These are phyloP conservation scores for Phymatotrichopsis omnivora DNA, from an alignment of 2,329 filamentous ascomycete species.

Conservation along the genomic window DNA sequence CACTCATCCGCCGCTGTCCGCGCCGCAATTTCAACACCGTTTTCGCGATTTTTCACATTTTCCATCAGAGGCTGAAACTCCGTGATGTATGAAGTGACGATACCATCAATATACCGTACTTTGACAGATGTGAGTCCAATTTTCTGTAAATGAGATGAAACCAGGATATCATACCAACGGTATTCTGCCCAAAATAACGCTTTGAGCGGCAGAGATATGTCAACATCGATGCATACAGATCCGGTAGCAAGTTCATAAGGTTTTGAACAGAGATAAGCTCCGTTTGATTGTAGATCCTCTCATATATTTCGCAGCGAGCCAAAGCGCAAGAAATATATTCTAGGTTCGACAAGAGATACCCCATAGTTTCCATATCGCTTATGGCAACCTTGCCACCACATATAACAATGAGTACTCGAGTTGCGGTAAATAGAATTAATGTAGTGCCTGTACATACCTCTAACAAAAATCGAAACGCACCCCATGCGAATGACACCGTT, in stretches of 20 bases:
- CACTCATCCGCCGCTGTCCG: not conserved
- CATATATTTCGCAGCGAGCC: conserved; percentile 23
- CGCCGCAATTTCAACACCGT: not conserved
- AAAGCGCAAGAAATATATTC: conserved; percentile 17
- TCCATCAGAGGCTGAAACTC: not conserved
- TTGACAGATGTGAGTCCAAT: not conserved
- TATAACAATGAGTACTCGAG: not conserved
- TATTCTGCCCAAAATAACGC: not conserved
- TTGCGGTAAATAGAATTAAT: not conserved
- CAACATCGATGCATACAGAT: conserved; percentile 3
- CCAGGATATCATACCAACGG: not conserved
- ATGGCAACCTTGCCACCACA: conserved; percentile 14
- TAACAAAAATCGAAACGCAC: conserved; percentile 29
- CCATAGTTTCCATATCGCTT: conserved; percentile 14
- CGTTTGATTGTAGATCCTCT: conserved; percentile 10
- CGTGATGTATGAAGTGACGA: conserved; percentile 5
- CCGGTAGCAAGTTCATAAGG: not conserved
- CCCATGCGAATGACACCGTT: conserved; percentile 31
- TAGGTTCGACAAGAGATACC: conserved; percentile 5
- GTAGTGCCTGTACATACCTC: conserved; percentile 14
- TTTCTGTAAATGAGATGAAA: not conserved
- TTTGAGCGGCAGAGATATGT: conserved; percentile 6
- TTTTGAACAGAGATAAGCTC: not conserved
- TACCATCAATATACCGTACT: not conserved
- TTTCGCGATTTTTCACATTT: not conserved